phyloP scores from a whole-genome alignment of 768 basidiomycete species.

The Rhodotorula diobovata region DNA sequence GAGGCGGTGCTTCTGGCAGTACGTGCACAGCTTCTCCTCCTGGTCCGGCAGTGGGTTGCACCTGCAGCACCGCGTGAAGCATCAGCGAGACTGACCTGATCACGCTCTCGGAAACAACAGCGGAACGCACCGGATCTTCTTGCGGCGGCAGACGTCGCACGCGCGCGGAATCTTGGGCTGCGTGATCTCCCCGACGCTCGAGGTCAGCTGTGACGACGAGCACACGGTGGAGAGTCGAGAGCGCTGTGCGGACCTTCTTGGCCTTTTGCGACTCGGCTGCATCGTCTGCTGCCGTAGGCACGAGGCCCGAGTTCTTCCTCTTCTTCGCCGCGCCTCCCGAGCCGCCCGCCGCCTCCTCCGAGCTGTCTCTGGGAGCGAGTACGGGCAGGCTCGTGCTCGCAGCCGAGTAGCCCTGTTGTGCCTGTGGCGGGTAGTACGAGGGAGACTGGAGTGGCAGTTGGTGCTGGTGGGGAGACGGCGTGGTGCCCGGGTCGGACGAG shows the following conservation, averaged over 20 bases:
- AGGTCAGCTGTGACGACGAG: background rate
- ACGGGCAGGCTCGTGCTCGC: too few relatives aligned
- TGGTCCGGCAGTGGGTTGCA: slow-evolving; percentile 80
- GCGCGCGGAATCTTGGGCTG: slow-evolving; percentile 74
- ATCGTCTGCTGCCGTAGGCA: background rate
- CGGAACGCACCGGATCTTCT: slow-evolving; percentile 68
- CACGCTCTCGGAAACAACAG: background rate
- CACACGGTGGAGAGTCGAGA: background rate
- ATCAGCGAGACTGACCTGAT: background rate
- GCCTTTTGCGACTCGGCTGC: background rate
- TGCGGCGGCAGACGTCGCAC: slow-evolving; percentile 81
- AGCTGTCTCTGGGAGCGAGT: background rate
- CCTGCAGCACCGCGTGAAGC: slow-evolving; percentile 45
- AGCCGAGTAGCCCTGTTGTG: too few relatives aligned
- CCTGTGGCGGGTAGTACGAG: too few relatives aligned
- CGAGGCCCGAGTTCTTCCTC: background rate
- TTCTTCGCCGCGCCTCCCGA: background rate
- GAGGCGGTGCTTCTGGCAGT: slow-evolving; percentile 88
- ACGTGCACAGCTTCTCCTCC: slow-evolving; percentile 78
- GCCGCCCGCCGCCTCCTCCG: background rate
- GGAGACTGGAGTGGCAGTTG: too few relatives aligned
- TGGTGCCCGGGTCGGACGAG: background rate
- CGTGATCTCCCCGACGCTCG: background rate
- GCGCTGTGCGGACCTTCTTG: background rate
- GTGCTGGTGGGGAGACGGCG: background rate